Evolutionary conservation across 495 filamentous ascomycete species (phyloP).

Genomic region (Penicillium simplicissimum): DNA sequence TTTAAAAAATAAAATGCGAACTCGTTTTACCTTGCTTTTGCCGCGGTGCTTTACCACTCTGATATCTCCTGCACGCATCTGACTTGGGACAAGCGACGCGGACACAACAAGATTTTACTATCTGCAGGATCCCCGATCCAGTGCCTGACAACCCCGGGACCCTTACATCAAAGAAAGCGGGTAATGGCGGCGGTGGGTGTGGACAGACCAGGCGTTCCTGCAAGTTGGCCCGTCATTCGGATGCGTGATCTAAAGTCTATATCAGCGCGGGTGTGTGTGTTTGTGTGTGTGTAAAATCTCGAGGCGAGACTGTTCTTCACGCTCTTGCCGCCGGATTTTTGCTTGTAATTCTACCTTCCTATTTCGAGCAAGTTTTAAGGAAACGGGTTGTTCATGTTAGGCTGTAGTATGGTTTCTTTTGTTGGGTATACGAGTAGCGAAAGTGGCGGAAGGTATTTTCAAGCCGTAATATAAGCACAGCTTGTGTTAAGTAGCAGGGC

Average conservation of each 20-base stretch:
- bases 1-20: too few species aligned
- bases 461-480: too few species aligned
- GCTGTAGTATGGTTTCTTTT: not conserved
- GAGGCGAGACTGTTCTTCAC: not conserved
- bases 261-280: too few species aligned
- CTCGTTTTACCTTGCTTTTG: not conserved
- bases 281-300: too few species aligned
- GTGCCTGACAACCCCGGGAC: constrained; percentile 4
- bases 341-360: not conserved
- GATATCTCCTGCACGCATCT: not conserved
- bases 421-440: not conserved
- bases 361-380: not conserved
- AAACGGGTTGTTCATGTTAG: not conserved
- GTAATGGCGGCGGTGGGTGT: not conserved
- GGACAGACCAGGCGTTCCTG: constrained; percentile 31
- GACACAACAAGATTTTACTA: not conserved
- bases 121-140: constrained; percentile 14
- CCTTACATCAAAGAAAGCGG: constrained; percentile 19
- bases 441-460: too few species aligned
- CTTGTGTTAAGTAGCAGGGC: too few species aligned
- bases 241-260: not conserved
- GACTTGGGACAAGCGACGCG: not conserved
- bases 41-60: not conserved
- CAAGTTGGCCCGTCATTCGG: not conserved
- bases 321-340: not conserved